Evolutionary conservation across 164 flowering plant species (phyloP).

Genomic region (Saururus chinensis): DNA sequence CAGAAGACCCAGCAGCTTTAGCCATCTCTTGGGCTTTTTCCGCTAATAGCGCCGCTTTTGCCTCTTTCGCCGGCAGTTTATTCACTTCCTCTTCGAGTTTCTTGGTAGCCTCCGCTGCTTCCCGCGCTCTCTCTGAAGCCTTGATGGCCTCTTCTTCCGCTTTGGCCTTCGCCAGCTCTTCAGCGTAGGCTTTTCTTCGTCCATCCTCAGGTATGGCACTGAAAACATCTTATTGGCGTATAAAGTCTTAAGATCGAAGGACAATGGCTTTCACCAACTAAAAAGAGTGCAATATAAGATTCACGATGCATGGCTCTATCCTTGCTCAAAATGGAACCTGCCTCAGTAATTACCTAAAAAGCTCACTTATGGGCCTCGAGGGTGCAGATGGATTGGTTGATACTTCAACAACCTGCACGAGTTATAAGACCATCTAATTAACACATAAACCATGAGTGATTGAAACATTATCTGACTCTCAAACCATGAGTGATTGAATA

Average conservation of each 20-base stretch:
- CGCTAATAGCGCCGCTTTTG: slow-evolving; percentile 37
- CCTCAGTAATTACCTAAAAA: slow-evolving; percentile 48
- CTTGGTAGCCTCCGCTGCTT: slow-evolving; percentile 54
- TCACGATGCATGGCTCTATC: background rate
- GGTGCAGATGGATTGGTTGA: slow-evolving; percentile 67
- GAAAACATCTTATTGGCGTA: background rate
- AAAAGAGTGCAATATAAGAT: background rate
- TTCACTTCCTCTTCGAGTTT: slow-evolving; percentile 48
- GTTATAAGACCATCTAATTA: background rate
- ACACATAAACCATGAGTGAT: background rate
- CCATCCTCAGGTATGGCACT: slow-evolving; percentile 88
- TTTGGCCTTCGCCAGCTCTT: slow-evolving; percentile 53
- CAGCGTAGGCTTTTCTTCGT: slow-evolving; percentile 72
- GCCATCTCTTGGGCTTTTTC: slow-evolving; percentile 62
- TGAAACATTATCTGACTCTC: too few relatives aligned
- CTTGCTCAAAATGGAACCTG: background rate
- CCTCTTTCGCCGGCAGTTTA: slow-evolving; percentile 46
- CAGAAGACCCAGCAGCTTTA: slow-evolving; percentile 47
- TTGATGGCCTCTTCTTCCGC: slow-evolving; percentile 66
- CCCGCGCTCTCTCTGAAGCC: slow-evolving; percentile 53
- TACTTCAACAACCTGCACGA: slow-evolving; percentile 69
- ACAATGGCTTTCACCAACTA: too few relatives aligned
- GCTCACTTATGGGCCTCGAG: slow-evolving; percentile 38
- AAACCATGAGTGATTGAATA: too few relatives aligned
- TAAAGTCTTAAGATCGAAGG: background rate